Conservation (phyloP, 2,329 filamentous ascomycete species). For the Xylariaceae sp. region DNA sequence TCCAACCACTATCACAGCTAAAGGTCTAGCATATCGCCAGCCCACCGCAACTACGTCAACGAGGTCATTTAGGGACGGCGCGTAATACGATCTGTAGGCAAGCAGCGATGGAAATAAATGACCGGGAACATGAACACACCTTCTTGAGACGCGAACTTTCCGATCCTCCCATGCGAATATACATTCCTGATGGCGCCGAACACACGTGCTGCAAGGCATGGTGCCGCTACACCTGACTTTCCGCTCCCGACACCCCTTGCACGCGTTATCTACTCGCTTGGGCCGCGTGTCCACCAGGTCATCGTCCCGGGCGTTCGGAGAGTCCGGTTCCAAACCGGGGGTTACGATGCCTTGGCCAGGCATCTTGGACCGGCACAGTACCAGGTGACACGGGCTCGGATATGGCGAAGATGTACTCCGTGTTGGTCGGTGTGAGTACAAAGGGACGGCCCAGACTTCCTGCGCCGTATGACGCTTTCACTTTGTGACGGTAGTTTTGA, state of each 20-base stretch:
- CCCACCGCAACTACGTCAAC: not conserved
- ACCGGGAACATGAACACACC: not conserved
- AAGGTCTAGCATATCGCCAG: not conserved
- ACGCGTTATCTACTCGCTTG: constrained; percentile 7
- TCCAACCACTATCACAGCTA: not conserved
- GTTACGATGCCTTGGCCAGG: not conserved
- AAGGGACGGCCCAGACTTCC: too few relatives aligned
- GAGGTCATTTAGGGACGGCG: not conserved
- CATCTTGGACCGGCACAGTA: not conserved
- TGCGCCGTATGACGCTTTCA: too few relatives aligned
- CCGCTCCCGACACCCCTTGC: constrained; percentile 6
- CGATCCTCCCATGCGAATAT: constrained; percentile 4
- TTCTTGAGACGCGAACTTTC: constrained; percentile 9
- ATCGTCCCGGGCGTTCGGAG: not conserved
- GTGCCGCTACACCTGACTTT: constrained; percentile 10
- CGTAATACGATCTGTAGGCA: not conserved
- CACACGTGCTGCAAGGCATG: constrained; percentile 5
- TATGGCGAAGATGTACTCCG: not conserved
- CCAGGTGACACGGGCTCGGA: not conserved
- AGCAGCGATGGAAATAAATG: not conserved
- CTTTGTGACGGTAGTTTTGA: too few relatives aligned
- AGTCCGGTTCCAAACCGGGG: not conserved
- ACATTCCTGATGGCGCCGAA: constrained; percentile 6
- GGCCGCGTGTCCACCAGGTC: not conserved
- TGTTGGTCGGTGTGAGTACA: too few relatives aligned